These are phyloP conservation scores for Penicillium ochrochloron DNA, from an alignment of 495 filamentous ascomycete genomes.

Conservation along the genomic window DNA sequence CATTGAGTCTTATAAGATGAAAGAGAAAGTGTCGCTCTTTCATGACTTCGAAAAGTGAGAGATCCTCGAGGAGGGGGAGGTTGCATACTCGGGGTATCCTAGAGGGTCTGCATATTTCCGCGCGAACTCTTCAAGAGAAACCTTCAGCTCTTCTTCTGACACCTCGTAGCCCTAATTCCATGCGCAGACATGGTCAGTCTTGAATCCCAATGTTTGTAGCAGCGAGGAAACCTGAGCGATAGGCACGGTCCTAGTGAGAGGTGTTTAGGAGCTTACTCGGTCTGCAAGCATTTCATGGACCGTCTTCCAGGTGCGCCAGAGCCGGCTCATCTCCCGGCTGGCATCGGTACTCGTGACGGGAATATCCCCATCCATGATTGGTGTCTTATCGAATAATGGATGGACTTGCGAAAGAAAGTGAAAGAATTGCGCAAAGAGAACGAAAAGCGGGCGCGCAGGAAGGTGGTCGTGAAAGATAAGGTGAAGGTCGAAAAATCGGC, in stretches of 20 bases:
- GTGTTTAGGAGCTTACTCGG: slow-evolving; percentile 56
- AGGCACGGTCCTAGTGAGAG: not conserved
- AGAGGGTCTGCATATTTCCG: slow-evolving; percentile 65
- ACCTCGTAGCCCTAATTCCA: slow-evolving; percentile 82
- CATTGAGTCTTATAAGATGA: slow-evolving; percentile 1
- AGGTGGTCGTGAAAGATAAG: slow-evolving; percentile 22
- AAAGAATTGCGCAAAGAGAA: slow-evolving; percentile 5
- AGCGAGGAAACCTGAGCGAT: not conserved
- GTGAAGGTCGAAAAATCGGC: slow-evolving; percentile 38
- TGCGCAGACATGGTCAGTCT: slow-evolving; percentile 25
- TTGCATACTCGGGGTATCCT: slow-evolving; percentile 71
- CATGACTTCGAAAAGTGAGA: not conserved
- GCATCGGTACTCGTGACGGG: slow-evolving; percentile 54
- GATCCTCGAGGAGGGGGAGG: not conserved
- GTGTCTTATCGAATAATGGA: not conserved
- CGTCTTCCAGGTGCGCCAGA: slow-evolving; percentile 89
- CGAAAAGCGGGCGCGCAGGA: slow-evolving; percentile 11
- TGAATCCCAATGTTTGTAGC: not conserved
- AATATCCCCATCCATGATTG: slow-evolving; percentile 59
- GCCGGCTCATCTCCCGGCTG: slow-evolving; percentile 68
- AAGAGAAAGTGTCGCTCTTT: not conserved
- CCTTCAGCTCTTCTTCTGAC: slow-evolving; percentile 82
- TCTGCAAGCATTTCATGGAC: slow-evolving; percentile 87
- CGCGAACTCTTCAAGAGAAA: slow-evolving; percentile 77
- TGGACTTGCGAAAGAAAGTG: not conserved